phyloP scores from a whole-genome alignment of 441 rosid species.

The Syzygium malaccense region DNA sequence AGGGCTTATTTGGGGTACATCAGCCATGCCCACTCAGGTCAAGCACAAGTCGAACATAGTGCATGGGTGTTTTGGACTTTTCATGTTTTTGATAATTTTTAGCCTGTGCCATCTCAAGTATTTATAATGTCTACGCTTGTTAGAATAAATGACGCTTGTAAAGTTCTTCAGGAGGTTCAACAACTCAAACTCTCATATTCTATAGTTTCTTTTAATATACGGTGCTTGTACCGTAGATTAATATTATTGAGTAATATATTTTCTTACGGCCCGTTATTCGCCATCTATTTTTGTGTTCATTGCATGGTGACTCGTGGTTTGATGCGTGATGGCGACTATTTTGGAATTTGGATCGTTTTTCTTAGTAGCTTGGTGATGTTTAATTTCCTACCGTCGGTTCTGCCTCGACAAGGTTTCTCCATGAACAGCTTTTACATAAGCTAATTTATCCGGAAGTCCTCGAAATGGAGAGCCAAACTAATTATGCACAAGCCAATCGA shows the following conservation, averaged over 20 bases:
- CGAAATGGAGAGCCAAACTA: neutral
- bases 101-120: conserved; percentile 12
- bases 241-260: neutral
- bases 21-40: neutral
- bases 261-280: neutral
- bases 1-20: neutral
- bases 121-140: neutral
- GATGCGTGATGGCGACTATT: neutral
- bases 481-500: neutral
- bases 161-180: neutral
- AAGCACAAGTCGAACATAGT: neutral
- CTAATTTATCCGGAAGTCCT: neutral
- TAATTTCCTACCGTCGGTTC: neutral
- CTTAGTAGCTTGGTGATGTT: neutral
- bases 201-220: too few relatives aligned
- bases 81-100: too few relatives aligned
- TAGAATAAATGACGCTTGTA: neutral
- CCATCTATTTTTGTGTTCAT: neutral
- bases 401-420: neutral
- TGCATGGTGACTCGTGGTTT: neutral
- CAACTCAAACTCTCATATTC: neutral
- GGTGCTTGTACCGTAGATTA: too few relatives aligned
- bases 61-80: neutral
- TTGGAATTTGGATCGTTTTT: neutral
- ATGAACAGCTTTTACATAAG: neutral